phyloP scores from a whole-genome alignment of 148 eudicot species.

The Drosera capensis region DNA sequence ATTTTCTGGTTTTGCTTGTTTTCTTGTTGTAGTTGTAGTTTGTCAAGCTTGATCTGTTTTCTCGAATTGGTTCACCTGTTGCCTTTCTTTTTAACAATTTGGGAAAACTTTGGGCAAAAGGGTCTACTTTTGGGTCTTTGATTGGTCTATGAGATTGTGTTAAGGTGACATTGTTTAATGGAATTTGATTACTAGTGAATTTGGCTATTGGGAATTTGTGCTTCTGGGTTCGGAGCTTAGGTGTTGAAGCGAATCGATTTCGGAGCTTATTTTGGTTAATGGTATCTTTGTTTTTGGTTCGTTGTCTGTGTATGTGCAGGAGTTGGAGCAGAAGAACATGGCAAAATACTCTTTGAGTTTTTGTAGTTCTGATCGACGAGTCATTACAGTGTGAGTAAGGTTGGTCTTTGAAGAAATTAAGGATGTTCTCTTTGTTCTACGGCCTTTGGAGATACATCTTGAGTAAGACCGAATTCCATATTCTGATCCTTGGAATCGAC shows the following conservation, averaged over 20 bases:
- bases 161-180: not conserved
- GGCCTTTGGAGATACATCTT: constrained; percentile 78
- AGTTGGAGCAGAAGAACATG: too few relatives aligned
- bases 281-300: too few relatives aligned
- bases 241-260: too few relatives aligned
- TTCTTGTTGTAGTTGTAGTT: too few relatives aligned
- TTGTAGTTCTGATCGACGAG: too few relatives aligned
- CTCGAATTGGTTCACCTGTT: not conserved
- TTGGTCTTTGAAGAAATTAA: constrained; percentile 2
- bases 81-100: too few relatives aligned
- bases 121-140: not conserved
- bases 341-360: too few relatives aligned
- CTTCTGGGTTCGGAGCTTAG: not conserved
- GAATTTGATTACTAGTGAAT: not conserved
- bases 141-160: not conserved
- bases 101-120: not conserved
- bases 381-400: too few relatives aligned
- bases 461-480: constrained; percentile 85
- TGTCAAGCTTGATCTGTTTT: not conserved
- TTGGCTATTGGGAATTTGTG: not conserved
- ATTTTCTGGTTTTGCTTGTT: not conserved
- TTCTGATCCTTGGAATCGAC: constrained; percentile 90
- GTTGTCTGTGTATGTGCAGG: too few relatives aligned
- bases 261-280: too few relatives aligned
- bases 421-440: constrained; percentile 87